Percentiles rank a stretch among this genome's conserved stretches.
Evolutionary conservation across 805 yeast genomes (phyloP).

Genomic region (Candida koratica): DNA sequence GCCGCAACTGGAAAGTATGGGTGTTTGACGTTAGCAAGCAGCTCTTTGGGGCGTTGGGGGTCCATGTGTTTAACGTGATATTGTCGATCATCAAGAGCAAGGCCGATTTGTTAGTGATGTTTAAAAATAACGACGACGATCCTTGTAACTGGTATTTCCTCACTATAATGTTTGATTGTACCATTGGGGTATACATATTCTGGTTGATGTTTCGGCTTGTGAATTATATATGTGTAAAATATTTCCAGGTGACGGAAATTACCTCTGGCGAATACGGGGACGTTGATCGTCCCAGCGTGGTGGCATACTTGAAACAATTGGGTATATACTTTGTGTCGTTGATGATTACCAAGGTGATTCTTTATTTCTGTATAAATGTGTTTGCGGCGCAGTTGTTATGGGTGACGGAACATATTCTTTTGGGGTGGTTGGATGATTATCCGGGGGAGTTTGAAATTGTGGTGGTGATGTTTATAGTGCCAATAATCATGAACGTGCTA

Average conservation of each 20-base stretch:
- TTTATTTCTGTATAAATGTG: conserved; percentile 60
- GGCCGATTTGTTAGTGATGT: background rate
- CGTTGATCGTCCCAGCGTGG: conserved; percentile 50
- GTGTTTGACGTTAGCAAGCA: conserved; percentile 86
- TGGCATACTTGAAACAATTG: conserved; percentile 69
- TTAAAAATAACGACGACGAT: conserved; percentile 19
- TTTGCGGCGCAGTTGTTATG: conserved; percentile 51
- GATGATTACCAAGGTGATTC: conserved; percentile 60
- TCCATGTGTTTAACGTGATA: conserved; percentile 73
- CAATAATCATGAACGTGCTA: conserved; percentile 67
- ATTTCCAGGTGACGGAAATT: conserved; percentile 36
- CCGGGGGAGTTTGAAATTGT: conserved; percentile 77
- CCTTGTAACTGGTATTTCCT: conserved; percentile 96
- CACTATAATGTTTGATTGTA: conserved; percentile 84
- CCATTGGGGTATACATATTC: conserved; percentile 85
- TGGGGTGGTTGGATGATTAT: conserved; percentile 79
- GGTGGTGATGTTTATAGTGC: conserved; percentile 81
- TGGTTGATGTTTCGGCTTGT: conserved; percentile 48
- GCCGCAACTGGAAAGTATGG: conserved; percentile 90
- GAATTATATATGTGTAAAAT: conserved; percentile 40
- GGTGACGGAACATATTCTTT: conserved; percentile 63
- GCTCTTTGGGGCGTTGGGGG: conserved; percentile 77
- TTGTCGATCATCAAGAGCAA: conserved; percentile 55
- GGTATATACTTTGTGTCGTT: conserved; percentile 61
- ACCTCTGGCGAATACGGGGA: conserved; percentile 63